These are phyloP conservation scores for Boletus sp. DNA, from an alignment of 1,284 basidiomycete species.

Conservation along the genomic window DNA sequence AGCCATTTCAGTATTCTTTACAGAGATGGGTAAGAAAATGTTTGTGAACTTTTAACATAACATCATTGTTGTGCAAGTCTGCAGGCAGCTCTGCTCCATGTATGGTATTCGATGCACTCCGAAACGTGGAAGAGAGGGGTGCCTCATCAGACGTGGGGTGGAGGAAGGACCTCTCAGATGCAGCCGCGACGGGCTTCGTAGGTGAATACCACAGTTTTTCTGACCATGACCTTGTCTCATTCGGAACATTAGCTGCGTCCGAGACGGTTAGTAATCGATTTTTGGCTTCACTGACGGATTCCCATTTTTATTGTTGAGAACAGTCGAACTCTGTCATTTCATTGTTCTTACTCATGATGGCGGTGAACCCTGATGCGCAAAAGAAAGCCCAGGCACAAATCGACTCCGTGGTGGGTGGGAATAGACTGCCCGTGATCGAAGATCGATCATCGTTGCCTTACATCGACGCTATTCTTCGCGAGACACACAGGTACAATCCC, in stretches of 20 bases:
- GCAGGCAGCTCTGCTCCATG: constrained; percentile 10
- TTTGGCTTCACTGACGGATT: neutral
- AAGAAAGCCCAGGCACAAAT: constrained; percentile 15
- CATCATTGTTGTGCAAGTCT: constrained; percentile 8
- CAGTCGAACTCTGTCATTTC: constrained; percentile 23
- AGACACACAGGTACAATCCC: constrained; percentile 10
- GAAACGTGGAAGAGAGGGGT: constrained; percentile 7
- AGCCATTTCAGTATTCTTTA: constrained; percentile 20
- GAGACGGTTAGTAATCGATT: constrained; percentile 20
- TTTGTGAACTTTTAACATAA: neutral
- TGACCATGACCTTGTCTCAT: neutral
- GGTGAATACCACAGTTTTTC: constrained; percentile 7
- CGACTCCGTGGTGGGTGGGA: constrained; percentile 10
- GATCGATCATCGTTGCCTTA: constrained; percentile 14
- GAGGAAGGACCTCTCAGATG: constrained; percentile 16
- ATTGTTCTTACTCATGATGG: constrained; percentile 25
- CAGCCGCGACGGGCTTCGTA: constrained; percentile 23
- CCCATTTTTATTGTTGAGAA: neutral
- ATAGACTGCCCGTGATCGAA: constrained; percentile 8
- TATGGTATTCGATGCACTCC: constrained; percentile 26
- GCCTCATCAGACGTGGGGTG: neutral
- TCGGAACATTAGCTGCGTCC: constrained; percentile 14
- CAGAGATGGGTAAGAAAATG: constrained; percentile 13
- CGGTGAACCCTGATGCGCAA: constrained; percentile 6
- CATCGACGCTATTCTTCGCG: constrained; percentile 17